Base-by-base conservation (phyloP, 2,329 filamentous ascomycete genomes). In the Calonectria pteridis region DNA sequence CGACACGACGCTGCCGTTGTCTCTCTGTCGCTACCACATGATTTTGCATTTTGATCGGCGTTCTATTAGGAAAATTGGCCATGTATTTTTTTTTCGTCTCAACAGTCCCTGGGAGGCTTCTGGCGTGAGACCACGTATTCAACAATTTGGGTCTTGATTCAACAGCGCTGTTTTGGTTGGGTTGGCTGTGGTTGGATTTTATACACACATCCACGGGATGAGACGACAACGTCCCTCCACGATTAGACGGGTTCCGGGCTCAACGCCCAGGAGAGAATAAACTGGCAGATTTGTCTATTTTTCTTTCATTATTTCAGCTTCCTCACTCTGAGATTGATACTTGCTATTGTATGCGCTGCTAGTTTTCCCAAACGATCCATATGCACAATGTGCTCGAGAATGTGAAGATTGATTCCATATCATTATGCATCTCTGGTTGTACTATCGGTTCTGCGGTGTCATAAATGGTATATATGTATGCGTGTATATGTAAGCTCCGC, bases 71-170 rank as follows among this genome's bases (percentile, higher is more conserved):
- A 58, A 40, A 35, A 28, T 70, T 14, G 43, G 68, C 51, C 18
- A 37, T 67, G 53, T 58, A 33, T 51, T 59, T 46, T 16, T 46
- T 62, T 62, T 73, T 69, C 64, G 35, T 64, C 76, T 72, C 46
- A 59, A 49, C 20, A 62, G 28, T 35, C 66, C 53, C 31, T 31
- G 72, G 59, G 67, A 71, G 71, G 69, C 59, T 69, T 75, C 66
- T 68, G 76, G 71, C 75, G 77, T 75, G 62, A 77, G 77, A 74
- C 80, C 79, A 77, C 79, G 73, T 79, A 75, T 83, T 83, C 80
- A 82, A 82, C 81, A 81, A 76, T 78, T 77, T 73, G 62, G 79
- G 79, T 80, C 77, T 77, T 75, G 71, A 73, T 78, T 72, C 66
- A 73, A 72, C 69, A 67, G 67, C 63, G 62, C 49, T 62, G 65